phyloP scores from a whole-genome alignment of 202 grass and related monocot species.

The Zizania palustris region DNA sequence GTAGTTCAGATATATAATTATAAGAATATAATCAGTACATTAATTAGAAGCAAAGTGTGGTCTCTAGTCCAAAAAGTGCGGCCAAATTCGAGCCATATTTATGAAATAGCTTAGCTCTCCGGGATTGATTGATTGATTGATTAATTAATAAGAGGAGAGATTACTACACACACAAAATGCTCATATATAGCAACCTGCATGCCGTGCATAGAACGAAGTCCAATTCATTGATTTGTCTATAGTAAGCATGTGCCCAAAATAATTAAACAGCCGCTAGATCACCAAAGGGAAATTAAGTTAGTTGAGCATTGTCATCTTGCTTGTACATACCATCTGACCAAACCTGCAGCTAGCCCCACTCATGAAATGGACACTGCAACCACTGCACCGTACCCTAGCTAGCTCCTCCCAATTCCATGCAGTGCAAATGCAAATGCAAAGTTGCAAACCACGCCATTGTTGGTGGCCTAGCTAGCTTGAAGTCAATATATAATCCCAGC shows the following conservation, averaged over 20 bases:
- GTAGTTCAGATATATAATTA: neutral
- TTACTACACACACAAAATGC: too few relatives aligned
- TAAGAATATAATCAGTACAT: neutral
- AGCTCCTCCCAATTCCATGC: too few relatives aligned
- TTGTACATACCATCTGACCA: neutral
- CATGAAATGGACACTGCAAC: conserved; percentile 39
- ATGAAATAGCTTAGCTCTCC: too few relatives aligned
- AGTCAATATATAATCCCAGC: neutral
- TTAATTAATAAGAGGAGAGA: too few relatives aligned
- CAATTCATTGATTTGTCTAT: neutral
- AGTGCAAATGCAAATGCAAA: neutral
- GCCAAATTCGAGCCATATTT: neutral
- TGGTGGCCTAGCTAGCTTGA: too few relatives aligned
- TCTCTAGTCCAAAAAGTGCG: neutral
- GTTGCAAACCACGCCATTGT: conserved; percentile 21
- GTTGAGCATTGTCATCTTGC: conserved; percentile 1
- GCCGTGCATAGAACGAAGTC: neutral
- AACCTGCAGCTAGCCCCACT: conserved; percentile 1
- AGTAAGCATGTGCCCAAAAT: neutral
- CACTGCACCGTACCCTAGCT: conserved; percentile 7
- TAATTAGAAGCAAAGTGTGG: too few relatives aligned
- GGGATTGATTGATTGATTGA: too few relatives aligned
- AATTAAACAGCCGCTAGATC: neutral
- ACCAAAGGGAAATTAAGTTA: conserved; percentile 31
- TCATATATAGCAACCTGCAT: neutral